Percentiles rank a stretch among this genome's conserved stretches.
These are phyloP conservation scores for Xylaria scruposa DNA, from an alignment of 495 filamentous ascomycete species.

Conservation along the genomic window DNA sequence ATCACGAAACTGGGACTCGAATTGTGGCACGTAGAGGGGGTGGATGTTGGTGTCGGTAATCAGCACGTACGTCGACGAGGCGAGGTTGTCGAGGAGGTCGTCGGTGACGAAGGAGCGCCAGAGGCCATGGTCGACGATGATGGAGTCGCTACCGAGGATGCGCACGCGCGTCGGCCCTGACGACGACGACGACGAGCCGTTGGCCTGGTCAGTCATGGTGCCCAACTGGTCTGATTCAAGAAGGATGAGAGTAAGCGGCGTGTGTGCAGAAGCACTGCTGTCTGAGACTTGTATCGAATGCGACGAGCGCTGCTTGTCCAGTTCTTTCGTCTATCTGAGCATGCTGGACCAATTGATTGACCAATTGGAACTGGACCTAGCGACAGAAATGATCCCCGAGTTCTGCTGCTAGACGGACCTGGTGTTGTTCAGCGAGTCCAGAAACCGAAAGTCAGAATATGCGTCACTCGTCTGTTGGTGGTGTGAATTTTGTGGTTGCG, in stretches of 20 bases:
- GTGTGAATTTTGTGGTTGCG: slow-evolving; percentile 15
- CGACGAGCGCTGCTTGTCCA: slow-evolving; percentile 3
- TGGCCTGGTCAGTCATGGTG: slow-evolving; percentile 31
- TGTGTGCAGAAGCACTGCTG: not conserved
- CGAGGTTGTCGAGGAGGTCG: slow-evolving; percentile 78
- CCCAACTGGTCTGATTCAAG: not conserved
- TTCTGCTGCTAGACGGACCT: not conserved
- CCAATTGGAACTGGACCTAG: not conserved
- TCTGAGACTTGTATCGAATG: not conserved
- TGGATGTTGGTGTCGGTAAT: slow-evolving; percentile 95
- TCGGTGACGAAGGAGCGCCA: slow-evolving; percentile 82
- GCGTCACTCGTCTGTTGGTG: slow-evolving; percentile 3
- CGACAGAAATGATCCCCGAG: not conserved
- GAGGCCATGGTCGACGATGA: slow-evolving; percentile 89
- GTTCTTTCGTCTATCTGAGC: not conserved
- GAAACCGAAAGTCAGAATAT: not conserved
- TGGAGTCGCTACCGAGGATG: slow-evolving; percentile 71
- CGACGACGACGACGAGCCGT: slow-evolving; percentile 24
- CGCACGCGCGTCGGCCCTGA: slow-evolving; percentile 54
- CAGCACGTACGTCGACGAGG: slow-evolving; percentile 91
- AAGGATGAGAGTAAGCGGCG: not conserved
- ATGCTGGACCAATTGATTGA: not conserved
- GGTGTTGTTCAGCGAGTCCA: not conserved
- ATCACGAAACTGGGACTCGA: slow-evolving; percentile 73
- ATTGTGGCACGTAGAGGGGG: slow-evolving; percentile 76